Conservation (phyloP, 1,284 basidiomycete genomes). For the Melanopsichium pennsylvanicum region DNA sequence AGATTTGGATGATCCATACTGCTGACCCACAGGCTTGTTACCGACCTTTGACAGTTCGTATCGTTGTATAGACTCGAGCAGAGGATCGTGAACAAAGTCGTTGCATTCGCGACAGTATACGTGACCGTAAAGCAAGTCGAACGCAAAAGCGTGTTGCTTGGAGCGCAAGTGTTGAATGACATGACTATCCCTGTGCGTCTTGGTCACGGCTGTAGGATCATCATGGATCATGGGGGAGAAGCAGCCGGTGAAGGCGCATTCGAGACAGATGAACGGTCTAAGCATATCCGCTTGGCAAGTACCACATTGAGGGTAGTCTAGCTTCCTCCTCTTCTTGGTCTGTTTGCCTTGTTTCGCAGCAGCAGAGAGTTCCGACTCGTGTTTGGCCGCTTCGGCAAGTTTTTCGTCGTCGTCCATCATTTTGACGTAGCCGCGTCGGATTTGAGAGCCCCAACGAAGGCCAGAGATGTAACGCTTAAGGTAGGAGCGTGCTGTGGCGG, state of each 20-base stretch:
- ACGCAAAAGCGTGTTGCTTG: slow-evolving; percentile 34
- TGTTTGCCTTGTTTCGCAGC: slow-evolving; percentile 34
- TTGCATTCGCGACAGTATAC: slow-evolving; percentile 60
- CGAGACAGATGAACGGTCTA: slow-evolving; percentile 61
- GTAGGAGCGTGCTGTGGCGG: slow-evolving; percentile 11
- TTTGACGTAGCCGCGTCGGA: slow-evolving; percentile 48
- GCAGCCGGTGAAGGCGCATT: slow-evolving; percentile 57
- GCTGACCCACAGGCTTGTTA: slow-evolving; percentile 21
- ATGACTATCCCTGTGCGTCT: slow-evolving; percentile 27
- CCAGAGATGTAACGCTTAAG: slow-evolving; percentile 53
- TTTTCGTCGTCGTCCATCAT: slow-evolving; percentile 44
- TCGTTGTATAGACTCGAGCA: slow-evolving; percentile 45
- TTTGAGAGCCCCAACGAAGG: slow-evolving; percentile 52
- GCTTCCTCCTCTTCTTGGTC: slow-evolving; percentile 21
- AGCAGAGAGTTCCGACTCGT: slow-evolving; percentile 8
- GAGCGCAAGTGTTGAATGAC: slow-evolving; percentile 38
- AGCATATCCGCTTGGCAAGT: slow-evolving; percentile 52
- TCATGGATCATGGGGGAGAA: slow-evolving; percentile 42
- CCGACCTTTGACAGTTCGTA: slow-evolving; percentile 34
- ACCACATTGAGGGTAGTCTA: slow-evolving; percentile 59
- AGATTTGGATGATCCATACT: slow-evolving; percentile 12
- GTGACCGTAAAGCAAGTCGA: slow-evolving; percentile 59
- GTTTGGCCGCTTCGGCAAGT: slow-evolving; percentile 19
- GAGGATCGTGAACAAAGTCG: slow-evolving; percentile 57
- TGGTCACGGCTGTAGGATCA: slow-evolving; percentile 11